These are phyloP conservation scores for Priceomyces haplophilus DNA, from an alignment of 805 yeast species.

Conservation along the genomic window DNA sequence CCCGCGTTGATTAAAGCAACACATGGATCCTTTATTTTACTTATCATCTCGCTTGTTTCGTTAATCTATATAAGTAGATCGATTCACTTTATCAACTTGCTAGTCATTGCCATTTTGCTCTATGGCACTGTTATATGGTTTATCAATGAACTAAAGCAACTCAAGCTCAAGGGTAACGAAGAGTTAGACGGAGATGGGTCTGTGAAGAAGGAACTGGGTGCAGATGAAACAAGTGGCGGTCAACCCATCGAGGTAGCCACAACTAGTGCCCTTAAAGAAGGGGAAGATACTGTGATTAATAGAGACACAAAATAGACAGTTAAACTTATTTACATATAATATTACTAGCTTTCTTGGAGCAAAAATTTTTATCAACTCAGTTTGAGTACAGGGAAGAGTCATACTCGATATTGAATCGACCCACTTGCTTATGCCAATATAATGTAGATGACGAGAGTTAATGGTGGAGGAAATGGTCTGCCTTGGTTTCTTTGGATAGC, in stretches of 20 bases:
- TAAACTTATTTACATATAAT: too few relatives aligned
- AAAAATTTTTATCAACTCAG: too few relatives aligned
- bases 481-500: too few relatives aligned
- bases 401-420: too few relatives aligned
- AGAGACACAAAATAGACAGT: neutral
- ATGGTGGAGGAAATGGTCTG: too few relatives aligned
- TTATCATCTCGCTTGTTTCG: slow-evolving; percentile 53
- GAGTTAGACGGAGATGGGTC: slow-evolving; percentile 30
- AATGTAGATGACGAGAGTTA: too few relatives aligned
- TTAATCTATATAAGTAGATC: slow-evolving; percentile 61
- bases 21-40: slow-evolving; percentile 71
- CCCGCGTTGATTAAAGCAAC: slow-evolving; percentile 90
- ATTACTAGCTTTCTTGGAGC: too few relatives aligned
- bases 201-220: slow-evolving; percentile 4
- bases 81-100: slow-evolving; percentile 60
- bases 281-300: neutral
- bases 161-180: slow-evolving; percentile 44
- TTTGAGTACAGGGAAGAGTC: too few relatives aligned
- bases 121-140: slow-evolving; percentile 91
- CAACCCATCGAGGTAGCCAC: neutral
- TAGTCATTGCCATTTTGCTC: slow-evolving; percentile 56
- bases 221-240: neutral
- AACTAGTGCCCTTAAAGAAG: neutral
- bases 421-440: too few relatives aligned
- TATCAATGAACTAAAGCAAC: slow-evolving; percentile 58